Percentiles rank a stretch among this genome's conserved stretches.
Evolutionary conservation across 306 rosid genomes (phyloP).

Genomic region (Quercus ilex): DNA sequence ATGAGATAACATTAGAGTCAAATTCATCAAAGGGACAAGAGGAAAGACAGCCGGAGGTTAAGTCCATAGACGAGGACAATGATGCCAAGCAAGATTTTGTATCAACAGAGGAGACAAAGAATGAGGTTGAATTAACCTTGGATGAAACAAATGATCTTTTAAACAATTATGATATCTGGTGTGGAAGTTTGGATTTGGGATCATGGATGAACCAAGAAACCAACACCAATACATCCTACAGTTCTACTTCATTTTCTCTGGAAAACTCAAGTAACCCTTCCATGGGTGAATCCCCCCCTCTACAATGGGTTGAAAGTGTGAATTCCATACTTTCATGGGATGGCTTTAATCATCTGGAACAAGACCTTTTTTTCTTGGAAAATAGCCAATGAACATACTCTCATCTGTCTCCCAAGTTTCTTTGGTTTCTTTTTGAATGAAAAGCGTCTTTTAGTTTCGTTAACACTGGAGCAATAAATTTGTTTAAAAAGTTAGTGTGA

Average conservation of each 20-base stretch:
- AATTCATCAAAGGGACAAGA: conserved; percentile 19
- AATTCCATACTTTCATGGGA: conserved; percentile 64
- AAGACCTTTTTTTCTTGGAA: conserved; percentile 41
- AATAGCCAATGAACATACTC: conserved; percentile 25
- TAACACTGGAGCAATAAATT: conserved; percentile 1
- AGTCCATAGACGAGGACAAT: conserved; percentile 6
- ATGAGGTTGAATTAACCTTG: conserved; percentile 22
- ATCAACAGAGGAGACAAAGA: conserved; percentile 18
- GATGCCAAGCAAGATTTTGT: conserved; percentile 14
- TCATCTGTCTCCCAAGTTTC: background rate
- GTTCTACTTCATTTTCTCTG: conserved; percentile 47
- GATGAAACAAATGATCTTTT: conserved; percentile 36
- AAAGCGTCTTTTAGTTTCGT: conserved; percentile 5
- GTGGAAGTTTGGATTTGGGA: conserved; percentile 42
- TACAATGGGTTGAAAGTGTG: conserved; percentile 51
- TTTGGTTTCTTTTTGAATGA: background rate
- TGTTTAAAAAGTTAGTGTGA: conserved; percentile 4
- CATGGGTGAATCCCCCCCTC: conserved; percentile 42
- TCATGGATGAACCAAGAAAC: conserved; percentile 53
- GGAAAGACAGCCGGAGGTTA: conserved; percentile 17
- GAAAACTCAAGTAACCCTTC: conserved; percentile 52
- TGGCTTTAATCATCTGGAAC: conserved; percentile 44
- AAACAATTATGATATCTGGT: conserved; percentile 38
- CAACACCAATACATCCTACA: conserved; percentile 35
- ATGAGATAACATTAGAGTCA: conserved; percentile 3